These are phyloP conservation scores for Davidsoniella virescens DNA, from an alignment of 2,329 filamentous ascomycete genomes.

Conservation along the genomic window DNA sequence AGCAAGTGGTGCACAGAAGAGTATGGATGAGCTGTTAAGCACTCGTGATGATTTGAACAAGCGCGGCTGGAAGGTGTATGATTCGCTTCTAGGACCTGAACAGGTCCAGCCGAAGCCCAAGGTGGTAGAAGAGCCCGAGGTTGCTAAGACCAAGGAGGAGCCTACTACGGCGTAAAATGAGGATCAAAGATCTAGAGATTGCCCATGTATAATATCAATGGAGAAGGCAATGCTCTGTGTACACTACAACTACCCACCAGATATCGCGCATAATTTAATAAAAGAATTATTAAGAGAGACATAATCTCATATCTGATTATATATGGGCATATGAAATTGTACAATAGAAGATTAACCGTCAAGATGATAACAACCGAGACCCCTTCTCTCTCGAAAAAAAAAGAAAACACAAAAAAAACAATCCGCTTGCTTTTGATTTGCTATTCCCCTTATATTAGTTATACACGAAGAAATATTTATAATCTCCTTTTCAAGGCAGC, in stretches of 20 bases:
- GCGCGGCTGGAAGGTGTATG: constrained; percentile 12
- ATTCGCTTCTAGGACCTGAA: constrained; percentile 11
- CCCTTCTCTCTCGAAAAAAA: too few species aligned
- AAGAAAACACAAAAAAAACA: too few species aligned
- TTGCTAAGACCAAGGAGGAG: not conserved
- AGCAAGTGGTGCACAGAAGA: constrained; percentile 21
- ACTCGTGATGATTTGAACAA: constrained; percentile 11
- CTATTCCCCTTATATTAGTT: not conserved
- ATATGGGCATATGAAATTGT: too few species aligned
- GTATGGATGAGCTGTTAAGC: constrained; percentile 21
- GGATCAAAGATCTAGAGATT: constrained; percentile 1
- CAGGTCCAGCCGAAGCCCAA: constrained; percentile 4
- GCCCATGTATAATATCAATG: not conserved
- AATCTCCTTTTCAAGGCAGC: constrained; percentile 39
- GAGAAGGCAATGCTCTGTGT: not conserved
- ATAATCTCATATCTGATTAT: too few species aligned
- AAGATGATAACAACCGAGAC: too few species aligned
- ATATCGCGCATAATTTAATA: too few species aligned
- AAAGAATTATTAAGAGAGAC: too few species aligned
- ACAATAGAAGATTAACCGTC: too few species aligned
- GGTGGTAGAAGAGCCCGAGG: not conserved
- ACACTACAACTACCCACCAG: too few species aligned
- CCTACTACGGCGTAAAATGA: not conserved
- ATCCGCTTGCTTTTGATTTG: not conserved
- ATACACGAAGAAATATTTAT: not conserved